Evolutionary conservation across 768 basidiomycete species (phyloP), one percentile per base, ranked within the genome.

Genomic region (Candolleomyces aberdarensis): DNA sequence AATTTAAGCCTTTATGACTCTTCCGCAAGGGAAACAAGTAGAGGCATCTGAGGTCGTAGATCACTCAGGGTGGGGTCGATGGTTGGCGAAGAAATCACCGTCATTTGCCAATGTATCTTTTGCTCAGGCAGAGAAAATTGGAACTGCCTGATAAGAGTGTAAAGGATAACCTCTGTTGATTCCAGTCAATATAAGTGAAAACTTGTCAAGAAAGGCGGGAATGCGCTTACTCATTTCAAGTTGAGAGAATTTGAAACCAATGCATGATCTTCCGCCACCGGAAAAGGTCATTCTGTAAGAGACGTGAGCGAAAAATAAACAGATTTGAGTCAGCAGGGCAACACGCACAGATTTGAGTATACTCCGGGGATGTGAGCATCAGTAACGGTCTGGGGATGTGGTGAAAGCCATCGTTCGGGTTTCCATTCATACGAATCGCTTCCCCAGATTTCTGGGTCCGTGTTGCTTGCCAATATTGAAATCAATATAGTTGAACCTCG

Each of bases 211-310:
- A 43, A 56, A 56, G 7, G 31, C 20, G 13, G 19, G 20, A 57
- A 46, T 13, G 22, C 32, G 71, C 78, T 20, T 15, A 58, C 51
- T 19, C 56, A 51, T 36, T 65, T 83, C 82, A 9, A 84, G 70
- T 62, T 83, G 78, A 1, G 82, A 76, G 69, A 85, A 83, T 65
- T 83, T 82, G 72, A 83, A 82, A 0, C 81, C 83, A 29, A 60
- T 60, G 43, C 59, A 60, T 22, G 59, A 22, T 20, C 53, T 52
- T 36, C 52, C 26, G 17, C 59, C 53, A n/a, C 59, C 59, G 20
- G 55, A 26, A 52, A 60, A 60, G 26, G 59, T 55, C 76, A 80
- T 76, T 36, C 79, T 80, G 9, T 3, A 13, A 60, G 41, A 26
- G 20, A 58, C 47, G 51, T 51, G 47, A 20, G 46, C 17, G 2